Conservation (phyloP, 306 rosid genomes). For the Chamaecrista fasciculata region DNA sequence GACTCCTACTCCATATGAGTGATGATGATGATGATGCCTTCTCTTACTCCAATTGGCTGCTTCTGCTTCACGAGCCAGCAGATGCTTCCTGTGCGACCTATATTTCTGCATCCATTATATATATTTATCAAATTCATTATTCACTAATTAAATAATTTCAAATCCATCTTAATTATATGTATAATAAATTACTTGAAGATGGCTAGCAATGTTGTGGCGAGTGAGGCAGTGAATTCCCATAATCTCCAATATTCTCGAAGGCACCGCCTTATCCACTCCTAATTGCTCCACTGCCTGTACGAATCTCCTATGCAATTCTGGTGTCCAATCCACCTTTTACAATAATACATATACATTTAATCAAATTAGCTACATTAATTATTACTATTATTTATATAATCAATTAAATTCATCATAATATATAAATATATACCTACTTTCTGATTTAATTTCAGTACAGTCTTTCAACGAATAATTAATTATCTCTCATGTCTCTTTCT, state of each 20-base stretch:
- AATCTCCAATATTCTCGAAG: constrained; percentile 90
- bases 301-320: constrained; percentile 85
- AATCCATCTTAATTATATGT: no score
- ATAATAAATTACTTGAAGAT: constrained; percentile 99
- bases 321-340: constrained; percentile 99
- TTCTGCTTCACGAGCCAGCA: constrained; percentile 91
- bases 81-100: constrained; percentile 84
- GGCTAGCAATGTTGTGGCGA: constrained; percentile 98
- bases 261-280: constrained; percentile 98
- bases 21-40: constrained; percentile 60
- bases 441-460: no score
- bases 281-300: constrained; percentile 98
- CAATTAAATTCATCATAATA: no score
- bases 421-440: no score
- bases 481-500: no score
- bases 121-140: no score
- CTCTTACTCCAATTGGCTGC: constrained; percentile 90
- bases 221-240: constrained; percentile 99
- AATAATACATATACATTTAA: no score
- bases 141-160: no score
- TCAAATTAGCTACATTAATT: no score
- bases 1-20: constrained; percentile 35
- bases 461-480: no score
- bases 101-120: constrained; percentile 76
- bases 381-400: no score